Evolutionary conservation across 2,329 filamentous ascomycete genomes (phyloP).

Genomic region (Rhynchosporium agropyri): DNA sequence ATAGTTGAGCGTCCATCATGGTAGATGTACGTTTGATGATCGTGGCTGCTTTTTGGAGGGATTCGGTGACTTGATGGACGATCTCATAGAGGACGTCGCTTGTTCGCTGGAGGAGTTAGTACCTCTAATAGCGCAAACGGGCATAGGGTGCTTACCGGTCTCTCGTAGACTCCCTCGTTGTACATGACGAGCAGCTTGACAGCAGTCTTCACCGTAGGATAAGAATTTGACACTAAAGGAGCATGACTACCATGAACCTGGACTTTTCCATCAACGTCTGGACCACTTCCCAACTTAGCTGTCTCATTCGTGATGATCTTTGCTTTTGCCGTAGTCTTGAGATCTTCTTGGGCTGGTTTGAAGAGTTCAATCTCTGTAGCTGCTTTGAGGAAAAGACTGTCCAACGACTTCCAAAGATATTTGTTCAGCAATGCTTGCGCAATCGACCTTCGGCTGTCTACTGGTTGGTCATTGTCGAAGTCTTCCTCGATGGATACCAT

Average conservation of each 20-base stretch:
- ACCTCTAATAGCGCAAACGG: not conserved
- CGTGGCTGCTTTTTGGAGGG: slow-evolving; percentile 75
- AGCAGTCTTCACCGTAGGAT: slow-evolving; percentile 60
- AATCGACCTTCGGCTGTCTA: slow-evolving; percentile 32
- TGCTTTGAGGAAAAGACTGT: slow-evolving; percentile 40
- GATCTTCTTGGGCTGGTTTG: slow-evolving; percentile 38
- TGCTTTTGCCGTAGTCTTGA: slow-evolving; percentile 31
- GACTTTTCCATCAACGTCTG: slow-evolving; percentile 20
- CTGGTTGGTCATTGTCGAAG: slow-evolving; percentile 31
- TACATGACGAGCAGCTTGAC: slow-evolving; percentile 63
- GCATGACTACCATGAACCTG: slow-evolving; percentile 56
- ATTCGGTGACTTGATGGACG: slow-evolving; percentile 85
- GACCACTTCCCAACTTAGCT: slow-evolving; percentile 13
- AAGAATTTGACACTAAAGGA: slow-evolving; percentile 60
- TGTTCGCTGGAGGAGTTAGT: slow-evolving; percentile 29
- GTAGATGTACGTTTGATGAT: slow-evolving; percentile 66
- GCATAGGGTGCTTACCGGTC: slow-evolving; percentile 35
- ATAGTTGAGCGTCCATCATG: slow-evolving; percentile 79
- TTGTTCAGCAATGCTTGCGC: slow-evolving; percentile 38
- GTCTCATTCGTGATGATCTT: slow-evolving; percentile 50
- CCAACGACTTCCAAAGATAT: slow-evolving; percentile 40
- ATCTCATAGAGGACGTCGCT: slow-evolving; percentile 73
- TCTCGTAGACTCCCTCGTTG: slow-evolving; percentile 47
- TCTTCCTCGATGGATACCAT: slow-evolving; percentile 36
- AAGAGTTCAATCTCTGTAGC: slow-evolving; percentile 40